Evolutionary conservation across 352 stramenopile species (phyloP), one percentile per base, ranked within the genome.

Genomic region (Globisporangium canariense): DNA sequence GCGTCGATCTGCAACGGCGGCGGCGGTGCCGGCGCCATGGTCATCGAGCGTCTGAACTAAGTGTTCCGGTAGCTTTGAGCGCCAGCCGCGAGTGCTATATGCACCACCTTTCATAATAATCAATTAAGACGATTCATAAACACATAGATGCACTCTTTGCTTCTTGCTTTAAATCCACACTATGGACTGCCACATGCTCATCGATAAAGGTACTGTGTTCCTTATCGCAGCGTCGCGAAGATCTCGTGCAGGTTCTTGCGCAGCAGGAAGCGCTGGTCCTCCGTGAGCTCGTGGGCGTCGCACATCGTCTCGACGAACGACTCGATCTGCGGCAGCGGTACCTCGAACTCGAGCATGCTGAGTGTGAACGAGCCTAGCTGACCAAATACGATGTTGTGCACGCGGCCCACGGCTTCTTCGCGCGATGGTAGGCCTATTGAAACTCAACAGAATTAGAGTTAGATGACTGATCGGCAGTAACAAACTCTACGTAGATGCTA

Each of bases 1-100:
- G 97, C 97, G 28, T 96, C 90, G 49, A 99, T 99, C 66, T 99
- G 97, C 76, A 99, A 99, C 77, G 98, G 98, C 36, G 98, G 98
- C 36, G 98, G 97, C 49, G 97, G 97, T 8, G 97, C 97, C 25
- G 97, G 92, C 49, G 97, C 97, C 4, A 96, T 99, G 70, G 76
- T 99, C 49, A 90, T 99, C 60, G 96, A 99, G 74, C 83, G 82
- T 46, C 71, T 92, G 60, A 82, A 81, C 68, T 91, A 89, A 71
- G 73, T 60, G 93, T 99, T 89, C 81, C 8, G 72, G 97, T 36
- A 46, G 50, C 34, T 30, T 36, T 57, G 43, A 49, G 7, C 32
- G 32, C 32, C 8, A 22, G 41, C 16, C 14, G 14, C 41, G 18
- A n/a, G 9, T 11, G n/a, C 46, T 51, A 8, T 5, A 40, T 28